phyloP scores from a whole-genome alignment of 306 rosid species.

The Vigna trinervia region DNA sequence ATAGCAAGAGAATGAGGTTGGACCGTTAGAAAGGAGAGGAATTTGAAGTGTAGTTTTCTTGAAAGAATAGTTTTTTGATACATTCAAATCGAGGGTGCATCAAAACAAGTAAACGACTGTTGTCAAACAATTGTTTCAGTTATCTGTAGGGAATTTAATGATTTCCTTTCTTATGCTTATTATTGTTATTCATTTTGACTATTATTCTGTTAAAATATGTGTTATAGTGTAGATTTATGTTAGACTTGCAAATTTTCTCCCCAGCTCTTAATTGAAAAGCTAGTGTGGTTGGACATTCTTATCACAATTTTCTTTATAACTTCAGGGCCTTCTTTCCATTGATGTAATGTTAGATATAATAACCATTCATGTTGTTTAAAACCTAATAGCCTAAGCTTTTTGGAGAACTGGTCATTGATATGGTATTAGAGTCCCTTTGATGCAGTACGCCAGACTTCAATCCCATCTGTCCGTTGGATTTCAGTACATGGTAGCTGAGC shows the following conservation, averaged over 20 bases:
- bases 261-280: conserved; percentile 11
- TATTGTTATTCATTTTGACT: conserved; percentile 18
- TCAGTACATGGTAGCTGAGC: background rate
- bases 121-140: conserved; percentile 20
- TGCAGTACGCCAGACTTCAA: background rate
- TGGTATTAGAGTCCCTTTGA: conserved; percentile 12
- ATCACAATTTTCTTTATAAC: conserved; percentile 7
- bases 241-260: background rate
- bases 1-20: background rate
- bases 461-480: background rate
- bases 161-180: background rate
- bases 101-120: background rate
- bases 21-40: background rate
- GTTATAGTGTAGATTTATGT: conserved; percentile 18
- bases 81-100: conserved; percentile 9
- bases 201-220: conserved; percentile 21
- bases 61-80: conserved; percentile 24
- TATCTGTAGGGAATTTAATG: background rate
- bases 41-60: conserved; percentile 7
- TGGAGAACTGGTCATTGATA: background rate
- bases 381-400: conserved; percentile 4
- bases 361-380: background rate
- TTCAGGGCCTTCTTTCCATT: background rate
- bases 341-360: conserved; percentile 5
- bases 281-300: conserved; percentile 21